phyloP scores from a whole-genome alignment of 2,329 filamentous ascomycete genomes.

The Cladophialophora bantiana region DNA sequence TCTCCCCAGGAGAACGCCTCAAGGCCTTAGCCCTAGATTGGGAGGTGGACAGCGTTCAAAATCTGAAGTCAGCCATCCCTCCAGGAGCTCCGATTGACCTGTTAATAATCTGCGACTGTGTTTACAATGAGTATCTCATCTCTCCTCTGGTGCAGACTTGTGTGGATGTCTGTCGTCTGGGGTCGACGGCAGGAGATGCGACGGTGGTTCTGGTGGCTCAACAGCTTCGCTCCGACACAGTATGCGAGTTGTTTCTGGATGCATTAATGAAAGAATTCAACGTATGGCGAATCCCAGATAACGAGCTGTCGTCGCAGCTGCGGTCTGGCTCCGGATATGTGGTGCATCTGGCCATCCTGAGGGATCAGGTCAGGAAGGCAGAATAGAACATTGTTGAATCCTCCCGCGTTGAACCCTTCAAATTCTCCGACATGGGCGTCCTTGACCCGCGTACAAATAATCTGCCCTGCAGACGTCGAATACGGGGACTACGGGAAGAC shows the following conservation, averaged over 20 bases:
- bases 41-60: slow-evolving; percentile 65
- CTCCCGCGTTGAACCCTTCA: neutral
- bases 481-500: neutral
- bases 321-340: slow-evolving; percentile 75
- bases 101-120: slow-evolving; percentile 87
- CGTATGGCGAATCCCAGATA: slow-evolving; percentile 77
- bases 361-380: neutral
- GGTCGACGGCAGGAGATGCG: slow-evolving; percentile 52
- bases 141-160: slow-evolving; percentile 83
- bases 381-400: neutral
- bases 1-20: slow-evolving; percentile 20
- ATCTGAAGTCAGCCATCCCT: slow-evolving; percentile 48
- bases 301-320: slow-evolving; percentile 65
- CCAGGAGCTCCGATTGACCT: slow-evolving; percentile 63
- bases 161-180: slow-evolving; percentile 72
- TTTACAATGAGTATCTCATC: slow-evolving; percentile 91
- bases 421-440: neutral
- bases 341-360: slow-evolving; percentile 77
- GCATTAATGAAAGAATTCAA: slow-evolving; percentile 71
- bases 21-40: slow-evolving; percentile 72
- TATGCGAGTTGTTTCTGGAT: slow-evolving; percentile 82
- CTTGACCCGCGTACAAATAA: neutral
- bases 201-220: slow-evolving; percentile 85
- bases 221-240: slow-evolving; percentile 82
- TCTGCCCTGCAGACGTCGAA: too few relatives aligned